Evolutionary conservation across 768 basidiomycete species (phyloP).

Genomic region (Auricularia cornea): DNA sequence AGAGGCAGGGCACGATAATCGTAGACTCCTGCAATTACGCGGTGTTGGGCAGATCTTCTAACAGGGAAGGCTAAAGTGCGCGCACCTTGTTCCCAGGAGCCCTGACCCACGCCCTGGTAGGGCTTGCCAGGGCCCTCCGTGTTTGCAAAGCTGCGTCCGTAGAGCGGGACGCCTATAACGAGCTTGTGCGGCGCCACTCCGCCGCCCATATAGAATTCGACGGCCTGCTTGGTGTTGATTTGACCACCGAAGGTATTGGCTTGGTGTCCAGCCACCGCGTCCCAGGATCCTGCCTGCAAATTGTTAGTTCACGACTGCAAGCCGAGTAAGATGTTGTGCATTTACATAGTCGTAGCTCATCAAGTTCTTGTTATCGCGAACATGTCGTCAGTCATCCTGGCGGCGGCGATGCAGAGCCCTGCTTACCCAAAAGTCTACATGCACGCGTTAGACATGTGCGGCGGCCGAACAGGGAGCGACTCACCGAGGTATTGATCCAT

Average conservation of each 20-base stretch:
- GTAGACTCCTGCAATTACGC: slow-evolving; percentile 41
- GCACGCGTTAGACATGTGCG: background rate
- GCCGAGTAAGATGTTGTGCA: background rate
- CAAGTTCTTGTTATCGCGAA: slow-evolving; percentile 62
- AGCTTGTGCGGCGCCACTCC: slow-evolving; percentile 77
- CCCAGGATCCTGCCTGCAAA: slow-evolving; percentile 38
- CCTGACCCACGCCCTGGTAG: slow-evolving; percentile 76
- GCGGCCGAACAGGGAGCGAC: background rate
- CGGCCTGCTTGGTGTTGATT: slow-evolving; percentile 52
- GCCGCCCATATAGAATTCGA: slow-evolving; percentile 58
- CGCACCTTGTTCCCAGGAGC: slow-evolving; percentile 73
- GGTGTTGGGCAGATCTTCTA: background rate
- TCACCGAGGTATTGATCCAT: slow-evolving; percentile 69
- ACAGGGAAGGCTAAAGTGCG: background rate
- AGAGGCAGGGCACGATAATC: slow-evolving; percentile 89
- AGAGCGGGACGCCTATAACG: slow-evolving; percentile 86
- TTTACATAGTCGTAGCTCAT: slow-evolving; percentile 73
- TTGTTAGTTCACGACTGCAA: background rate
- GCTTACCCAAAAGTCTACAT: background rate
- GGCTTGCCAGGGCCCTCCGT: slow-evolving; percentile 74
- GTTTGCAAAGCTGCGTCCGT: slow-evolving; percentile 84
- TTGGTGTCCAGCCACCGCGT: slow-evolving; percentile 48
- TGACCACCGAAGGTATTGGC: slow-evolving; percentile 71
- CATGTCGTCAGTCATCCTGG: background rate
- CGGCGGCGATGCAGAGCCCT: background rate